Evolutionary conservation across 345 rosid genomes (phyloP), one percentile per base, ranked within the genome.

Genomic region (Dovyalis caffra): DNA sequence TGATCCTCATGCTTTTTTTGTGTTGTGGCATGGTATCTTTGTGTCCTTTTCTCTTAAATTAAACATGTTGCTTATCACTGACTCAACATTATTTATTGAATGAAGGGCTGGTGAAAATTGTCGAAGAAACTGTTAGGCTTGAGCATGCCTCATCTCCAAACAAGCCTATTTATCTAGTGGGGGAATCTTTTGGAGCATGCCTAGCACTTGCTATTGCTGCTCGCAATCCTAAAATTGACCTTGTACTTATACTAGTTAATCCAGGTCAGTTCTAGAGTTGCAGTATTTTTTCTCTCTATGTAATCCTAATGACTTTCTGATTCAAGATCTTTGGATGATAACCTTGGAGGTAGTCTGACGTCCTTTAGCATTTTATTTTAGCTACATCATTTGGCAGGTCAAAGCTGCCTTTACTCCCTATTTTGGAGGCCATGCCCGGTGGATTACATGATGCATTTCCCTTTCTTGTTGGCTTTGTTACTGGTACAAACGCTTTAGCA

Each of bases 111-210:
- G 76, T 90, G 80, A 83, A 81, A 69, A 35, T 89, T 51, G 88
- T 92, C 0, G 97, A 91, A 81, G 83, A 91, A 77, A 87, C 87
- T 18, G 76, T 92, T 71, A 87, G 75, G 74, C 71, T 64, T 40
- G 90, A 90, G 86, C 83, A 88, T 74, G 82, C 85, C 43, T 74
- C 81, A 33, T 77, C 77, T 57, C 94, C 97, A 18, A 66, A 84
- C 62, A 90, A 83, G 82, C 99, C 99, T 25, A 91, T 95, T 45
- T 88, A 90, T 88, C 79, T 95, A 60, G 91, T 90, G 15, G 95
- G 95, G 2, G 97, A 95, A 74, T 92, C 99, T 53, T 82, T 92
- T 78, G 99, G 99, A 86, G 97, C 95, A 74, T 92, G 97, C 84
- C 77, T 94, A 67, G 97, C 97, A 68, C 94, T 94, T 64, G 89